Base-by-base conservation (phyloP, 257 asterid genomes). In the Plectranthus barbatus region DNA sequence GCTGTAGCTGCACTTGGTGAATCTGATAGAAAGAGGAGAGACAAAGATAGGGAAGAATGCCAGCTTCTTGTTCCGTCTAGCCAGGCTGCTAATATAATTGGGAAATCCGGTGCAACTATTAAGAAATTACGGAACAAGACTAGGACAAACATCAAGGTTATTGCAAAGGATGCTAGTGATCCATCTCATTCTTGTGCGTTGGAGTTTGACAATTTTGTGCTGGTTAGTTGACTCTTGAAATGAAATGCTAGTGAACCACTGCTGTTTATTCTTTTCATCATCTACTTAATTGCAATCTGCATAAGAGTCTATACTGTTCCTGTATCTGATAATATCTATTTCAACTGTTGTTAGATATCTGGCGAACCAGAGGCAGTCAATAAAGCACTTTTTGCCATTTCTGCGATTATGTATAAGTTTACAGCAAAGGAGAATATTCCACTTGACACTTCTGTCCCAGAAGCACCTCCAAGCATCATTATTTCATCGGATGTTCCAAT, bases 381-480 rank as follows among this genome's bases (percentile, higher is more conserved):
- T 80, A 88, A 70, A 71, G 94, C 97, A 56, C 90, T 88, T 65
- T 88, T 84, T 76, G 98, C 95, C n/a, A 62, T 92, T 72, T 88
- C 98, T 56, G 83, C 98, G 14, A 92, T 92, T 49, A 86, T 88
- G 95, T 89, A 88, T 78, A 88, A 86, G 80, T 92, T 88, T 71
- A 17, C 87, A 5, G 85, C 97, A 4, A 88, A 83, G 78, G 98
- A 91, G 81, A 83, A 62, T 39, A 83, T 91, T 59, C 98, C 98
- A 74, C 96, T 91, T 4, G 92, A 78, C 34, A 79, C 89, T 58
- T 57, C 90, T 6, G 53, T 88, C 46, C 79, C 81, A 1, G 95
- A 88, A 72, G 90, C 85, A 59, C 92, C 82, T 13, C 84, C 93
- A 31, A 83, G 93, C 80, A 86, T 91, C 80, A 88, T 91, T 70